phyloP scores from a whole-genome alignment of 441 rosid species.

The Pelargonium myrrhifolium region DNA sequence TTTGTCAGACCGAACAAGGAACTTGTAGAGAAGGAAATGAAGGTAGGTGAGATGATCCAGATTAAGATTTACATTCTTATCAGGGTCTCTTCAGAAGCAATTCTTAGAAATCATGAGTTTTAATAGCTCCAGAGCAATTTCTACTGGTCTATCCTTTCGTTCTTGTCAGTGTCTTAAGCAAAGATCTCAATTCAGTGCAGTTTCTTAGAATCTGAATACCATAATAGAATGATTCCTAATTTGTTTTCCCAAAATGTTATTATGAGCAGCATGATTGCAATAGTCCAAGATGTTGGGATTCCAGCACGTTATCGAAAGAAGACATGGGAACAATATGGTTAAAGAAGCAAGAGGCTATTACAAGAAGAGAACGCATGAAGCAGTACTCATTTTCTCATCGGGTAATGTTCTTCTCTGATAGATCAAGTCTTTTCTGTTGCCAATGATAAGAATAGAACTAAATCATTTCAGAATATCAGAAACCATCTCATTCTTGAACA shows the following conservation, averaged over 20 bases:
- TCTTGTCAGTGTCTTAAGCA: too few species aligned
- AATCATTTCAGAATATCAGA: neutral
- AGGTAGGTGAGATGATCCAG: conserved; percentile 11
- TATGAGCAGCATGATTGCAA: conserved; percentile 33
- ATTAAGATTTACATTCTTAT: too few species aligned
- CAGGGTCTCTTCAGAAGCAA: too few species aligned
- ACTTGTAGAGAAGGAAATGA: neutral
- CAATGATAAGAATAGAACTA: neutral
- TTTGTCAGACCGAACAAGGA: conserved; percentile 20
- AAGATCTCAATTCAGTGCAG: neutral
- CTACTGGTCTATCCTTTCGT: too few species aligned
- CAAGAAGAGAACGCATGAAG: conserved; percentile 68
- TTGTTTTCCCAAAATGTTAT: neutral
- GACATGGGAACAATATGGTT: conserved; percentile 50
- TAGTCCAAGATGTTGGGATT: conserved; percentile 51
- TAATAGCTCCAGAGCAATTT: neutral
- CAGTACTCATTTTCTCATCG: conserved; percentile 68
- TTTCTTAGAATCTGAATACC: too few species aligned
- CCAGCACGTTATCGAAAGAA: conserved; percentile 47
- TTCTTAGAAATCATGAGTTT: neutral
- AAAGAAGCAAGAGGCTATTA: conserved; percentile 48
- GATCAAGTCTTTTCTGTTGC: neutral
- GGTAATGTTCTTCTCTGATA: conserved; percentile 31
- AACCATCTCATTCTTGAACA: neutral
- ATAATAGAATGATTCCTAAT: too few species aligned